phyloP scores from a whole-genome alignment of 495 filamentous ascomycete species.

The Cercophora newfieldiana region DNA sequence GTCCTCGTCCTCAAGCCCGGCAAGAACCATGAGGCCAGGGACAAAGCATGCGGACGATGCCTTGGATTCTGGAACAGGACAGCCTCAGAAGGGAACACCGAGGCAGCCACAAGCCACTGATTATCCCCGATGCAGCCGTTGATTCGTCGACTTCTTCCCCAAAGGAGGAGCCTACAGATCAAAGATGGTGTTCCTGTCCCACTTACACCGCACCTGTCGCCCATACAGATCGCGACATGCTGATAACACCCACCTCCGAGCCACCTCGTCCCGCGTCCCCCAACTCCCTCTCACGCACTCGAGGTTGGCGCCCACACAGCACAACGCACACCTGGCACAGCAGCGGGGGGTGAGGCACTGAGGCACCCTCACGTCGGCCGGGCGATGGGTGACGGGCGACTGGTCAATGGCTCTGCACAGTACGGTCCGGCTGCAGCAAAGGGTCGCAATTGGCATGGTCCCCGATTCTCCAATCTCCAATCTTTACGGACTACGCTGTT shows the following conservation, averaged over 20 bases:
- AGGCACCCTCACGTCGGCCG: background rate
- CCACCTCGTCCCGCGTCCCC: constrained; percentile 5
- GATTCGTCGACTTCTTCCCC: constrained; percentile 1
- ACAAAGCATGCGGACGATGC: background rate
- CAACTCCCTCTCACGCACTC: background rate
- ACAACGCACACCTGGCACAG: background rate
- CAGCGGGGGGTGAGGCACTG: background rate
- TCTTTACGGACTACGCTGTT: background rate
- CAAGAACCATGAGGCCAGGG: background rate
- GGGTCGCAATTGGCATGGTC: background rate
- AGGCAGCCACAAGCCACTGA: background rate
- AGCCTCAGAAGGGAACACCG: background rate
- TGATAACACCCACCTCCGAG: constrained; percentile 7
- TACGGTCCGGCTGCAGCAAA: background rate
- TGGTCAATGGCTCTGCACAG: constrained; percentile 9
- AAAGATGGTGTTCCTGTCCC: constrained; percentile 17
- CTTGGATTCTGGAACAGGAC: constrained; percentile 2
- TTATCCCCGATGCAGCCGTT: background rate
- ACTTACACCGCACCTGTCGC: constrained; percentile 4
- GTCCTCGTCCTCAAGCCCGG: background rate
- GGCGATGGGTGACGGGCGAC: background rate
- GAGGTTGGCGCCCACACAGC: background rate
- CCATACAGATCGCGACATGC: background rate
- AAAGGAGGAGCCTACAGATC: constrained; percentile 6
- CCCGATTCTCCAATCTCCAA: background rate